These are phyloP conservation scores for Metschnikowia lunata DNA, from an alignment of 805 yeast genomes.

Conservation along the genomic window DNA sequence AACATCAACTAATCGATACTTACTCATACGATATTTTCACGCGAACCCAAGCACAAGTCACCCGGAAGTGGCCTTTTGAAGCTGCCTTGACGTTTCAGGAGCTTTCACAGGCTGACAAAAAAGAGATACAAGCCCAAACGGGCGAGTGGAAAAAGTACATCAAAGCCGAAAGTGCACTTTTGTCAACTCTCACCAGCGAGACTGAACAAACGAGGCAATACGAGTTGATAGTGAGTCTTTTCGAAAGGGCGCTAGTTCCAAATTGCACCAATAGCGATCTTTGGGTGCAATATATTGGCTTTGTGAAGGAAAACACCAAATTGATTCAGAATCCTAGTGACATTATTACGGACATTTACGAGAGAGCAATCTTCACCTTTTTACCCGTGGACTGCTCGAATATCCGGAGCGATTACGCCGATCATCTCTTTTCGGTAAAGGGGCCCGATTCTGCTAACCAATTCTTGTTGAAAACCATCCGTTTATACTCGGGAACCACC, in stretches of 20 bases:
- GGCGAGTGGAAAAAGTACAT: slow-evolving; percentile 62
- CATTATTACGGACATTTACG: slow-evolving; percentile 42
- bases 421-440: slow-evolving; percentile 19
- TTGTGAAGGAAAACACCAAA: slow-evolving; percentile 32
- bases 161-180: slow-evolving; percentile 41
- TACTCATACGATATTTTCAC: slow-evolving; percentile 42
- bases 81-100: slow-evolving; percentile 52
- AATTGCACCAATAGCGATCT: slow-evolving; percentile 53
- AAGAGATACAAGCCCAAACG: slow-evolving; percentile 40
- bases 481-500: slow-evolving; percentile 21
- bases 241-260: slow-evolving; percentile 72
- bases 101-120: slow-evolving; percentile 42
- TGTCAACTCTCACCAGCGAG: background rate
- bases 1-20: slow-evolving; percentile 39
- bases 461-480: slow-evolving; percentile 24
- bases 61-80: slow-evolving; percentile 70
- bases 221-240: slow-evolving; percentile 43
- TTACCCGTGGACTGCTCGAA: slow-evolving; percentile 28
- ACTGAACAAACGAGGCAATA: slow-evolving; percentile 3
- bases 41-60: slow-evolving; percentile 49
- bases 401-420: slow-evolving; percentile 24
- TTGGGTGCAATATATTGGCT: slow-evolving; percentile 68
- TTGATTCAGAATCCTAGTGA: slow-evolving; percentile 17
- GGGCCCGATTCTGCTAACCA: slow-evolving; percentile 22
- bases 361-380: slow-evolving; percentile 44